Evolutionary conservation across 352 stramenopile genomes (phyloP), one percentile per base, ranked within the genome.

Genomic region (Phytophthora aleatoria): DNA sequence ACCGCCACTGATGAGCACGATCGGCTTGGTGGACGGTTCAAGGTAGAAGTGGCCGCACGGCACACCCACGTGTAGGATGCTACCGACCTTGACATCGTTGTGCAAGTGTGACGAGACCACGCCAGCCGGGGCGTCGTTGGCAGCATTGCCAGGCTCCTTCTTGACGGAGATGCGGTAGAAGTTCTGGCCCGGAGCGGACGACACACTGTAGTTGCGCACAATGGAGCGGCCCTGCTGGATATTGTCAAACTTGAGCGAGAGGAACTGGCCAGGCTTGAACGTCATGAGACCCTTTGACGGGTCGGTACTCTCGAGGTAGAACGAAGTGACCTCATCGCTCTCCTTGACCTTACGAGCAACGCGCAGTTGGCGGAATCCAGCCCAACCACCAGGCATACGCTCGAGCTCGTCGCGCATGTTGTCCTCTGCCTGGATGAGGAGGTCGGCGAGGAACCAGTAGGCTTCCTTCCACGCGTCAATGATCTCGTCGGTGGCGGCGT

Each of bases 81-180:
- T 77, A 31, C 82, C 80, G 39, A 83, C 76, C 11, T 83, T 51
- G 33, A 87, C 67, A 28, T 75, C 49, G 47, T 85, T 63, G 66
- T 91, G 83, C 42, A 91, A 61, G 64, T 84, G 71, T 44, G 56
- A 81, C n/a, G 80, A 90, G 24, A 83, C 75, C 3, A 78, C 67
- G 30, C 83, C 83, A 49, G 66, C 73, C 2, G 74, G 69, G 11
- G 67, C 53, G 42, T 66, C 61, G 0, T 63, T 67, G n/a, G 41
- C 61, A 15, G 53, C 52, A 20, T 73, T 62, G 3, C 73, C 76
- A 15, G 67, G 59, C 60, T 86, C 74, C 52, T 79, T 77, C 64
- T 84, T 87, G n/a, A 87, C 77, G 15, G 77, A 81, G 59, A 84
- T 86, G 49, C 77, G 77, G 67, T 86, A 86, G 49, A 82, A 71